Evolutionary conservation across 257 asterid genomes (phyloP), one percentile per base, ranked within the genome.

Genomic region (Solanum neorickii): DNA sequence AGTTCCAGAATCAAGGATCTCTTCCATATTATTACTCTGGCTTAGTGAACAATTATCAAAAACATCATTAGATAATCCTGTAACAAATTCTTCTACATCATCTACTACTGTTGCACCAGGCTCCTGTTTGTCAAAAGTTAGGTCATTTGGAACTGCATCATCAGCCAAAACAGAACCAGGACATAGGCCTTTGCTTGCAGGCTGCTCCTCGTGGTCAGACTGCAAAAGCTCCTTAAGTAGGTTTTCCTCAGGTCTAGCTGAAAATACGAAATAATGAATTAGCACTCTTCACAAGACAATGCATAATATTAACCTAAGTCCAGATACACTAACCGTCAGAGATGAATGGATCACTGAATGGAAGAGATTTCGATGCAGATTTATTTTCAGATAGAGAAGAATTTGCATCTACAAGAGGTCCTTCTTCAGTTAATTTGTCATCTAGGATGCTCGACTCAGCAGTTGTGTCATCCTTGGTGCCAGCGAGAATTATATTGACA

Each of bases 321-420:
- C 37, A 74, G 70, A 88, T 39, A 52, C 37, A 77, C 92, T 87
- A 88, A 93, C 93, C 68, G 16, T n/a, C 47, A 73, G 88, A 76
- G 83, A 82, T 85, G 74, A 86, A 84, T 86, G 88, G 89, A 78
- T 88, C 88, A 59, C 31, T 76, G 85, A 52, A 73, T 52, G 83
- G 44, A 42, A 7, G 46, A 73, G 72, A 42, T 31, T 73, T 88
- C 62, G 66, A 69, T 18, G 80, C 74, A 29, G 89, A 42, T 65
- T 60, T 42, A 52, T 65, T 44, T 89, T 72, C 88, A 41, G 84
- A 31, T 76, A 49, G 88, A 49, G 83, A 78, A 83, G 75, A 83
- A 87, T 83, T 66, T 20, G 86, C 89, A 86, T 82, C 88, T 35
- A 88, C 89, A 42, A 27, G 59, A 33, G 88, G 83, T 82, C 69